phyloP scores from a whole-genome alignment of 371 early-diverging fungal species.

The Chytridium lagenaria region DNA sequence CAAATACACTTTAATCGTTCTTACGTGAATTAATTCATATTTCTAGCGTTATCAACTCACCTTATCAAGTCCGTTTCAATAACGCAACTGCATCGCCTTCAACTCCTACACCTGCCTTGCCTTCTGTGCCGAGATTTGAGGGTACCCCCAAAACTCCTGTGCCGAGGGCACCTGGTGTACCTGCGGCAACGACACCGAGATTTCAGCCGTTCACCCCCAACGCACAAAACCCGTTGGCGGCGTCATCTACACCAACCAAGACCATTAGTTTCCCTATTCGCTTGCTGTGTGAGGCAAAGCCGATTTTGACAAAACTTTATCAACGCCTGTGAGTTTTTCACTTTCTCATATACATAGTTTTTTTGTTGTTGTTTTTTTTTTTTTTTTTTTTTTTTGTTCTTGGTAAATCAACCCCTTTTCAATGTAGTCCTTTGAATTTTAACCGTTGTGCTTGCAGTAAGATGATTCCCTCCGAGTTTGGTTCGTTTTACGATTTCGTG shows the following conservation, averaged over 20 bases:
- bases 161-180: no score
- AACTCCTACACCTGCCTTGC: neutral
- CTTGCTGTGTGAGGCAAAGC: neutral
- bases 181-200: no score
- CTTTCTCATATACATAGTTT: no score
- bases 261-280: neutral
- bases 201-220: no score
- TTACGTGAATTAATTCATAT: no score
- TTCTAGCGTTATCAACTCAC: neutral
- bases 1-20: no score
- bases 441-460: neutral
- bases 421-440: no score
- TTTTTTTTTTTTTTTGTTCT: neutral
- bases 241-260: neutral
- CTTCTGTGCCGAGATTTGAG: no score
- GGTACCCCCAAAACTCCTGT: no score
- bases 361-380: neutral
- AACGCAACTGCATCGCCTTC: neutral
- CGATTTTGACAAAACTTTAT: neutral
- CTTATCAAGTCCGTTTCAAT: neutral
- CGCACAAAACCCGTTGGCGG: neutral
- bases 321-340: neutral
- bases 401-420: no score
- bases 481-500: neutral
- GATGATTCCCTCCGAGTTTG: neutral